Evolutionary conservation across 805 yeast genomes (phyloP).

Genomic region (Saccharomycopsis oosterbeekiorum): DNA sequence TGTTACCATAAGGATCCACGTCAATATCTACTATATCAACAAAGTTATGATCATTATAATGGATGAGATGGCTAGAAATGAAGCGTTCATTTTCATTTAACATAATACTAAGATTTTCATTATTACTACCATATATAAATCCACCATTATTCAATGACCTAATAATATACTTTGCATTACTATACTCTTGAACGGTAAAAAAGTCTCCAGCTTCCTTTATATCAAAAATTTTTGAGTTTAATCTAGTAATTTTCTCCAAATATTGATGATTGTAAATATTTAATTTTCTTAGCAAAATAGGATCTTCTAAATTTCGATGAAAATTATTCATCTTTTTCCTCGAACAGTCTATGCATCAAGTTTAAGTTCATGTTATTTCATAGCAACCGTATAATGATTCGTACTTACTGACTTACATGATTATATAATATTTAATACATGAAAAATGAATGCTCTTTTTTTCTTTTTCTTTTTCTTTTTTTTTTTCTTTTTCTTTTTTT

Average conservation of each 20-base stretch:
- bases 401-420: no score
- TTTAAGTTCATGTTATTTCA: not conserved
- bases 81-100: not conserved
- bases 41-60: not conserved
- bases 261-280: not conserved
- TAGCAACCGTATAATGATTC: no score
- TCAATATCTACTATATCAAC: conserved; percentile 6
- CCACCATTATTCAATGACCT: not conserved
- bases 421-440: no score
- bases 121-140: not conserved
- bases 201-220: not conserved
- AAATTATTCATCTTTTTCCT: not conserved
- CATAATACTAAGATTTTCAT: not conserved
- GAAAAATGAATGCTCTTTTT: no score
- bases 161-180: not conserved
- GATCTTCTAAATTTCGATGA: not conserved
- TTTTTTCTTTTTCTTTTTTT: no score
- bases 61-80: not conserved
- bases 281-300: not conserved
- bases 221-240: not conserved
- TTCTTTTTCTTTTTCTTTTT: no score
- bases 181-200: not conserved
- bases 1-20: not conserved
- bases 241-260: not conserved
- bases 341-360: not conserved